Conservation (phyloP, 2,329 filamentous ascomycete genomes). For the Emergomyces pasteurianus region DNA sequence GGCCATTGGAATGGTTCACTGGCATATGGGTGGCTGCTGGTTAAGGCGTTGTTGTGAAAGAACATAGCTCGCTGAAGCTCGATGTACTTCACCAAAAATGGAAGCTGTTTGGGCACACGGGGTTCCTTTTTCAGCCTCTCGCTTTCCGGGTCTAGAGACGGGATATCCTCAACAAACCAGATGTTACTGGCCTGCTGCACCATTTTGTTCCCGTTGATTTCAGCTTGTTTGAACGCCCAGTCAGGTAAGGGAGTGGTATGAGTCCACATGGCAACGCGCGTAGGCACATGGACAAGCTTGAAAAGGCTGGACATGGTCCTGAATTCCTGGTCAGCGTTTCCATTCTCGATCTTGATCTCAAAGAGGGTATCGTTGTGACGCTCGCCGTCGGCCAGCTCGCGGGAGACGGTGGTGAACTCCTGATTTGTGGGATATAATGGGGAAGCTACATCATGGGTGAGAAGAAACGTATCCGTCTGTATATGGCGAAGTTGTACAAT, state of each 20-base stretch:
- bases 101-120: conserved; percentile 67
- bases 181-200: conserved; percentile 78
- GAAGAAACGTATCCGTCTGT: conserved; percentile 70
- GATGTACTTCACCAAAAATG: conserved; percentile 89
- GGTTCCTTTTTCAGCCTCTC: conserved; percentile 63
- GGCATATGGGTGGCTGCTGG: conserved; percentile 90
- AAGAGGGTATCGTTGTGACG: conserved; percentile 86
- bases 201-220: conserved; percentile 99
- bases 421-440: conserved; percentile 96
- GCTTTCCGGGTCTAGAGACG: conserved; percentile 61
- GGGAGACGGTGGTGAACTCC: conserved; percentile 77
- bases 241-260: conserved; percentile 91
- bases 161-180: conserved; percentile 86
- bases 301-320: conserved; percentile 86
- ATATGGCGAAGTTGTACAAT: conserved; percentile 76
- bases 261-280: conserved; percentile 98
- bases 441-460: conserved; percentile 94
- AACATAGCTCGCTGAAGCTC: conserved; percentile 98
- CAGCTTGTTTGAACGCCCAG: conserved; percentile 93
- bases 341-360: conserved; percentile 79
- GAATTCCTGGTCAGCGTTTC: conserved; percentile 70
- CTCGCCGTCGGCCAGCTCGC: conserved; percentile 58
- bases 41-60: conserved; percentile 97
- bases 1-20: conserved; percentile 96
- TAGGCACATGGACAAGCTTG: conserved; percentile 88